A percentile compares a stretch with the other conserved stretches of the same genome.
phyloP scores from a whole-genome alignment of 352 stramenopile genomes.

The Phytophthora cryptogea region DNA sequence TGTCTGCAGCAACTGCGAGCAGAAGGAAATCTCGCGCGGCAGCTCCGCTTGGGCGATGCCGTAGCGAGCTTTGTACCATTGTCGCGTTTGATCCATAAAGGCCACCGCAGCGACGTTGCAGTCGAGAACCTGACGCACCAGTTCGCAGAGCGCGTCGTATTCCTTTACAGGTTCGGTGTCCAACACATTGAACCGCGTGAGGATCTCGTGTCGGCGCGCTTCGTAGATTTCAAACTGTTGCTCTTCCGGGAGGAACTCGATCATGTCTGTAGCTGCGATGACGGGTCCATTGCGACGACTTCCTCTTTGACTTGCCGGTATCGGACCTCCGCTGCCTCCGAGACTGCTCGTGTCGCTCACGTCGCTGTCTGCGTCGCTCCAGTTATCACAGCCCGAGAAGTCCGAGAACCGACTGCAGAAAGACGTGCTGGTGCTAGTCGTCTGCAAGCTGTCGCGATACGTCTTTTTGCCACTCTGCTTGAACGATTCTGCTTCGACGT shows the following conservation, averaged over 20 bases:
- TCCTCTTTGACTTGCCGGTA: conserved; percentile 14
- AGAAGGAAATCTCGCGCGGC: conserved; percentile 70
- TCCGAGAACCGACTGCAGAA: conserved; percentile 48
- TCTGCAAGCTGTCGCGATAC: conserved; percentile 40
- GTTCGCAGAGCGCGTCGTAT: conserved; percentile 76
- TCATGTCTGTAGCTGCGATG: conserved; percentile 32
- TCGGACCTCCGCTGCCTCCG: conserved; percentile 23
- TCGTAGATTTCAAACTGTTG: conserved; percentile 59
- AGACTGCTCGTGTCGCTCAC: conserved; percentile 39
- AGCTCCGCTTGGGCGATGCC: conserved; percentile 67
- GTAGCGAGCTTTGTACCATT: conserved; percentile 81
- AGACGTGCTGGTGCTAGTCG: conserved; percentile 38
- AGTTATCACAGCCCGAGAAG: conserved; percentile 41
- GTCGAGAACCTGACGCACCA: conserved; percentile 62
- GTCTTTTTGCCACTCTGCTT: conserved; percentile 27
- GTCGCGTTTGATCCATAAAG: conserved; percentile 60
- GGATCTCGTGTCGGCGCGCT: conserved; percentile 41
- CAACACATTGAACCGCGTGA: conserved; percentile 49
- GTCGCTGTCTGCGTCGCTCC: conserved; percentile 40
- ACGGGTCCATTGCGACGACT: conserved; percentile 10
- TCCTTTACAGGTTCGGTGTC: conserved; percentile 53
- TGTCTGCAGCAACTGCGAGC: conserved; percentile 53
- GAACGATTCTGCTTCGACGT: conserved; percentile 15
- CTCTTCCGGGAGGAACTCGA: conserved; percentile 54
- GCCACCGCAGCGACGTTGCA: conserved; percentile 67